Percentiles rank a stretch among this genome's conserved stretches.
These are phyloP conservation scores for Tolypocladium amazonense DNA, from an alignment of 2,329 filamentous ascomycete species.

Conservation along the genomic window DNA sequence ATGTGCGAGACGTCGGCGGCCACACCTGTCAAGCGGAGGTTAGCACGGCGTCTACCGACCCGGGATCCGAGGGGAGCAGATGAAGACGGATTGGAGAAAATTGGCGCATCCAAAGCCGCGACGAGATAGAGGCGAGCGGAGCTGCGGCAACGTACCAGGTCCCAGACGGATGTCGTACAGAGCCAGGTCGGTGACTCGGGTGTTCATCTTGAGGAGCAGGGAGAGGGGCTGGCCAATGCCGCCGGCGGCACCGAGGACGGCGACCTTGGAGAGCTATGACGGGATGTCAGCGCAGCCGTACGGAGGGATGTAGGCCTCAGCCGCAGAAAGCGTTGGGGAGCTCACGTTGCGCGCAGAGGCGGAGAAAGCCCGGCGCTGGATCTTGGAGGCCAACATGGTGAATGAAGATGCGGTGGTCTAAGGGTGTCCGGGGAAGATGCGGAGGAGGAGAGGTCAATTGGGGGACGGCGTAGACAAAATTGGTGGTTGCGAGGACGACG, in stretches of 20 bases:
- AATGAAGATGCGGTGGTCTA: conserved; percentile 10
- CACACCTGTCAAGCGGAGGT: conserved; percentile 57
- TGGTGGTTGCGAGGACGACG: conserved; percentile 10
- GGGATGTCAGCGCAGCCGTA: not conserved
- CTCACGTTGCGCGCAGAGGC: conserved; percentile 67
- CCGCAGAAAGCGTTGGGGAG: conserved; percentile 8
- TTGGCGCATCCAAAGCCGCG: conserved; percentile 3
- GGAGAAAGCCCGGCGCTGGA: conserved; percentile 74
- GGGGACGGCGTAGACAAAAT: conserved; percentile 1
- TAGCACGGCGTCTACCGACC: not conserved
- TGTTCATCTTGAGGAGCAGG: conserved; percentile 97
- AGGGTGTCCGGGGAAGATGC: conserved; percentile 10
- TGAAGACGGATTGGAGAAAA: conserved; percentile 1
- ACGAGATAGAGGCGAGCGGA: not conserved
- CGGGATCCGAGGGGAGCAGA: not conserved
- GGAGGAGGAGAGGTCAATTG: conserved; percentile 7
- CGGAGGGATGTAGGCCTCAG: not conserved
- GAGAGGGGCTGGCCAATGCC: conserved; percentile 98
- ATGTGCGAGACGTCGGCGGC: conserved; percentile 97
- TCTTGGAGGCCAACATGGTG: conserved; percentile 61
- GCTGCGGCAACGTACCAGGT: conserved; percentile 57
- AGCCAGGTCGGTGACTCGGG: conserved; percentile 82
- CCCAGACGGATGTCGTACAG: conserved; percentile 96
- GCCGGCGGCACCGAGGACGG: conserved; percentile 91
- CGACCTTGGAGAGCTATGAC: conserved; percentile 83